Percentiles rank a stretch among this genome's conserved stretches.
Evolutionary conservation across 1,139 yeast species (phyloP).

Genomic region (Hansenula lynferdii): DNA sequence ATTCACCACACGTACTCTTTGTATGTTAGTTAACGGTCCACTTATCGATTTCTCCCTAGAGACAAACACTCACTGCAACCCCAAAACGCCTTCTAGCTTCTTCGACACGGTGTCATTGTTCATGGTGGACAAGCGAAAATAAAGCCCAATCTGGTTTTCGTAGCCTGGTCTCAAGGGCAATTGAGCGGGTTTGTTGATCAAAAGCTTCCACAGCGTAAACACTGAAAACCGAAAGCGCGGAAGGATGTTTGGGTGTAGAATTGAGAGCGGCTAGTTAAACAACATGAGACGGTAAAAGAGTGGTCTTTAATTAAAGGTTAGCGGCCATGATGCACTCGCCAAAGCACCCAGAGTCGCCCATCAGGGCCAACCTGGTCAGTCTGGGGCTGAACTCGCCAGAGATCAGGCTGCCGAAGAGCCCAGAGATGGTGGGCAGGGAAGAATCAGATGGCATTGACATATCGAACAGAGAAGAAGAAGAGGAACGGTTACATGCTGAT

Average conservation of each 20-base stretch:
- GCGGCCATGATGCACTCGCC: not conserved
- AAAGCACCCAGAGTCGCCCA: not conserved
- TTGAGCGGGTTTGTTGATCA: no score
- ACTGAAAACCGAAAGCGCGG: no score
- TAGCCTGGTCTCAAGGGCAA: no score
- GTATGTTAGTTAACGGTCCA: not conserved
- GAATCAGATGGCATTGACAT: no score
- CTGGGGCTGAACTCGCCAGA: not conserved
- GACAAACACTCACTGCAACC: conserved; percentile 16
- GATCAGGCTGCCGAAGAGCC: not conserved
- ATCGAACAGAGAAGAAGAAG: not conserved
- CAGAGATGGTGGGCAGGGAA: conserved; percentile 1
- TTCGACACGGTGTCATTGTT: conserved; percentile 7
- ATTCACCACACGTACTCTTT: conserved; percentile 57
- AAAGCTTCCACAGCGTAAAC: no score
- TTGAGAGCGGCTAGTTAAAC: no score
- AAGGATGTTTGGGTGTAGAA: no score
- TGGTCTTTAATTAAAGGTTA: no score
- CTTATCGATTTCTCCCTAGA: no score
- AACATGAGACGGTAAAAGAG: no score
- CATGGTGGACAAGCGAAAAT: not conserved
- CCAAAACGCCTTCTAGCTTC: conserved; percentile 19
- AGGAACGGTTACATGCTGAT: not conserved
- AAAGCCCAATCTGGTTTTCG: no score
- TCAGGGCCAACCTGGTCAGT: not conserved